Evolutionary conservation across 805 yeast genomes (phyloP), one percentile per base, ranked within the genome.

Genomic region (Candida railenensis): DNA sequence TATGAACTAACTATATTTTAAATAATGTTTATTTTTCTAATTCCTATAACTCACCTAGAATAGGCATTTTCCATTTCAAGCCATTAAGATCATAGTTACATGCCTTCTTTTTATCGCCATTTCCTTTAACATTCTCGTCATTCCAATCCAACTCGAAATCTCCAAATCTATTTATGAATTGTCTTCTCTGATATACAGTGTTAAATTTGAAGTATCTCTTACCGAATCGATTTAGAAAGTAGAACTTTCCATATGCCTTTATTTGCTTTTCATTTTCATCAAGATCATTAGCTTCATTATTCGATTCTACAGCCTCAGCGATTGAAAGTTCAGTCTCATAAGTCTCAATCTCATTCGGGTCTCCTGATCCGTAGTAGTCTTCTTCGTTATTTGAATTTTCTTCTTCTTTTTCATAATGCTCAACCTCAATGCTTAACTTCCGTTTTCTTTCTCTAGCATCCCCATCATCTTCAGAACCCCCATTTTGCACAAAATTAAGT

Each of bases 51-150:
- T 67, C 73, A 2, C 72, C 67, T 3, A 71, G 45, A 11, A 67
- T 63, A 2, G 76, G 76, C 25, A 72, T 68, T 39, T 70, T 68
- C 76, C 77, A 71, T 37, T 68, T 70, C 22, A 72, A 52, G 1
- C 76, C 76, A 30, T 58, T 56, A 32, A 42, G 49, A 48, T 72
- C 77, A 45, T 72, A 72, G 2, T 47, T 16, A 50, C 76, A 71
- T 4, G 53, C 45, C 39, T 53, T 49, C 9, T 11, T 30, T 20
- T n/a, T 40, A 18, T 43, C 54, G 12, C 43, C 44, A 4, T 42
- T 47, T n/a, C 52, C 55, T 11, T 50, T 52, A 4, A 33, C 36
- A 16, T 20, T 36, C 9, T 34, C 49, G 37, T 51, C 52, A 16
- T 49, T 47, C 65, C 59, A 64, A 43, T 63, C 69, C 4, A 55